Conservation (phyloP, 768 basidiomycete genomes). For the Astraeus odoratus region DNA sequence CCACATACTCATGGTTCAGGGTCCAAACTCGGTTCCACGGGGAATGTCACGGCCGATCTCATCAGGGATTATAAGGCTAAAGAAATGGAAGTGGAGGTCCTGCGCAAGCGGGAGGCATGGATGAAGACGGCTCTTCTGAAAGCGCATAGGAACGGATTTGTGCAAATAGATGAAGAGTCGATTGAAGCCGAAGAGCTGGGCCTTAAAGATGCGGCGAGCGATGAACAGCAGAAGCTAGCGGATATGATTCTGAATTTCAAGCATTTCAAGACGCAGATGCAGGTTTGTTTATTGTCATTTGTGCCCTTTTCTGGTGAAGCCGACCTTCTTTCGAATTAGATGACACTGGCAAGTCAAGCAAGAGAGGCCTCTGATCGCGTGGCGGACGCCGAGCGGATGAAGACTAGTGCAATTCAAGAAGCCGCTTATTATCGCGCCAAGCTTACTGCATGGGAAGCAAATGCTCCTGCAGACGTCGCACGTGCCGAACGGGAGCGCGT, state of each 20-base stretch:
- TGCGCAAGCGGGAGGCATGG: conserved; percentile 77
- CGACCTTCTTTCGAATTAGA: conserved; percentile 36
- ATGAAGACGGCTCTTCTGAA: conserved; percentile 73
- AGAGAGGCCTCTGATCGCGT: conserved; percentile 70
- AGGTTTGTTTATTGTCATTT: conserved; percentile 46
- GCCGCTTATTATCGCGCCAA: conserved; percentile 95
- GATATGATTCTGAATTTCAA: conserved; percentile 81
- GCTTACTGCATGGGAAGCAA: conserved; percentile 75
- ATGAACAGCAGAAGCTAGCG: conserved; percentile 46
- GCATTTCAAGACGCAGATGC: conserved; percentile 78
- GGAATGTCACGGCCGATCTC: conserved; percentile 68
- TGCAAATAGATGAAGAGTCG: conserved; percentile 52
- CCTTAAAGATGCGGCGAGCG: conserved; percentile 26
- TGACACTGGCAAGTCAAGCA: conserved; percentile 69
- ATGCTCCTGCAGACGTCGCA: conserved; percentile 54
- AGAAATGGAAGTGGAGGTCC: conserved; percentile 70
- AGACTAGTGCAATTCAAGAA: conserved; percentile 80
- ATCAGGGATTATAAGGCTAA: conserved; percentile 75
- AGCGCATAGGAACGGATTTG: conserved; percentile 74
- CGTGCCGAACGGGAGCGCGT: conserved; percentile 77
- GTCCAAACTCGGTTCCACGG: conserved; percentile 44
- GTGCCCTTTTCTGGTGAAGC: not conserved
- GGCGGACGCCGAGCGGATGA: conserved; percentile 71
- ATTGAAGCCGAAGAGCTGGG: conserved; percentile 29
- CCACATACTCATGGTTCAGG: conserved; percentile 30